phyloP scores from a whole-genome alignment of 129 eudicot genomes.

The Flaveria linearis region DNA sequence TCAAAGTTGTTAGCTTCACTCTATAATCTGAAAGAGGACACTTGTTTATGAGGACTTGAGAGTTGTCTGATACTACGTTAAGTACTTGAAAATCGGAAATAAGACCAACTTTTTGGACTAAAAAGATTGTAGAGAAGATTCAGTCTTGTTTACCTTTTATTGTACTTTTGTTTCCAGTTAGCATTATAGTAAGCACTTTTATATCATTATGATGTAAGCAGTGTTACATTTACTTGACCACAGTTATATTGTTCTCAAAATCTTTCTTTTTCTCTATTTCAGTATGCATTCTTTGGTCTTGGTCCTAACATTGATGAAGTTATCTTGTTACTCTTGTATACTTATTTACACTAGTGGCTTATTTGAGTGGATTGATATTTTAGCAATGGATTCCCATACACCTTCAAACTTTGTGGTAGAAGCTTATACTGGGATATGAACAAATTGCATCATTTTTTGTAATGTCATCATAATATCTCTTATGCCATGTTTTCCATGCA shows the following conservation, averaged over 20 bases:
- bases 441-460: conserved; percentile 8
- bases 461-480: conserved; percentile 21
- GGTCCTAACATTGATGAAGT: not conserved
- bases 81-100: not conserved
- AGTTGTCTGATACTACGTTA: not conserved
- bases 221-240: not conserved
- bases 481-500: conserved; percentile 37
- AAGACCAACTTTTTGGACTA: not conserved
- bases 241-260: not conserved
- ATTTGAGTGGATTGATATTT: not conserved
- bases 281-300: not conserved
- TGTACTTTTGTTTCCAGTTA: not conserved
- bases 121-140: not conserved
- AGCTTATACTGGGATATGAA: not conserved
- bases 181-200: not conserved
- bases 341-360: not conserved
- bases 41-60: not conserved
- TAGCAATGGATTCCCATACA: not conserved
- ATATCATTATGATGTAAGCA: conserved; percentile 18
- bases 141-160: not conserved
- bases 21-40: not conserved
- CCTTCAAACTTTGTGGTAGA: conserved; percentile 6
- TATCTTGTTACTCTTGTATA: not conserved
- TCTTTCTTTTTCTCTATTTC: not conserved
- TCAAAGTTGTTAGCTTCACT: not conserved